Evolutionary conservation across 1,139 yeast species (phyloP), one percentile per base, ranked within the genome.

Genomic region (Kluyveromyces sp.): DNA sequence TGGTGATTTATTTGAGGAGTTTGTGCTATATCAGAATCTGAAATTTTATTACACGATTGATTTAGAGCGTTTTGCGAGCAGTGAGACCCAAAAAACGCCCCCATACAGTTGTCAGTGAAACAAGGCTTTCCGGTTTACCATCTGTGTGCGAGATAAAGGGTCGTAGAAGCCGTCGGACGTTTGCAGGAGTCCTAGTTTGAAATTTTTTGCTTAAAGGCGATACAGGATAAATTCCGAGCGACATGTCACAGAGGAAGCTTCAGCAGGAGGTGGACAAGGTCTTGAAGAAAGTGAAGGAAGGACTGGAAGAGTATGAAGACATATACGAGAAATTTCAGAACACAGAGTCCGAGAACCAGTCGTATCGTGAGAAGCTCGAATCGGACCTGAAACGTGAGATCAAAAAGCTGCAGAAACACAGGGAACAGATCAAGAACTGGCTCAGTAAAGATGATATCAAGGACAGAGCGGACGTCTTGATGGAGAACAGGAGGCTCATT

Each of bases 381-480:
- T 78, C 81, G 55, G 98, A 92, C 61, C 70, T 94, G 63, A 94
- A 94, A 71, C 84, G 94, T 57, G 98, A 94, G 64, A 92, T 94
- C 65, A 94, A 94, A 66, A 89, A 88, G 66, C 73, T 94, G 44
- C 99, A 94, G 64, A 78, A 96, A 60, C 80, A 84, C 60, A 77
- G 98, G 63, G 98, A 94, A 65, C 97, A 89, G 66, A 85, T 94
- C 54, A 94, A 94, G 66, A 83, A 86, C 46, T 94, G 98, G 98
- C 70, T 89, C 60, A 79, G 94, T 39, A 94, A 94, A 55, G 83
- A 83, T 56, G 95, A 94, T 50, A 89, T 89, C 43, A 89, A 94
- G 65, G 94, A 92, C 59, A 94, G 88, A 67, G 83, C 86, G 61
- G 71, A 67, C 38, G 66, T 73, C 42, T 67, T 94, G 48, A 74